These are phyloP conservation scores for Kodamaea nitidulidarum DNA, from an alignment of 805 yeast species.

Conservation along the genomic window DNA sequence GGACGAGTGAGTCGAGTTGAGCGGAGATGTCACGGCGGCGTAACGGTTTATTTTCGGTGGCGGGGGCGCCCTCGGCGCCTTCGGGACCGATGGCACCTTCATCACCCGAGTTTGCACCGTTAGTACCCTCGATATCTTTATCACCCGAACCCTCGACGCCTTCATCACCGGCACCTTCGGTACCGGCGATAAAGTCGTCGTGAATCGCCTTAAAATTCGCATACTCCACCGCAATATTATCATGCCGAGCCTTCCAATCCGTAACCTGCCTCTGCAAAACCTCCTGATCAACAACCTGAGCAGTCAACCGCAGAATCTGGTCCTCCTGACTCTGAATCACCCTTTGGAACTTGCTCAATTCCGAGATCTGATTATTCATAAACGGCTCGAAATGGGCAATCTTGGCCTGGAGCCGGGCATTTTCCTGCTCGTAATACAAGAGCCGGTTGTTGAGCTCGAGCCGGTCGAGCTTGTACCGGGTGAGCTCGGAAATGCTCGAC, in stretches of 20 bases:
- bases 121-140: no score
- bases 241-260: conserved; percentile 46
- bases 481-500: conserved; percentile 23
- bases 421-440: conserved; percentile 45
- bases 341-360: conserved; percentile 49
- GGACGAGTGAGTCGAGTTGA: conserved; percentile 34
- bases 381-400: conserved; percentile 47
- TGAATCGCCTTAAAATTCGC: conserved; percentile 36
- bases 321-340: conserved; percentile 52
- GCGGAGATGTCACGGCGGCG: conserved; percentile 29
- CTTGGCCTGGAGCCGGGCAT: conserved; percentile 37
- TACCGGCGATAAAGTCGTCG: conserved; percentile 27
- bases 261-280: conserved; percentile 42
- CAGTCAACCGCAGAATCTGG: conserved; percentile 38
- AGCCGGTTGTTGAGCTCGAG: conserved; percentile 43
- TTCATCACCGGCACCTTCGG: no score
- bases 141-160: no score
- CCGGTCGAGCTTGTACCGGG: conserved; percentile 40
- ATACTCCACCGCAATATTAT: conserved; percentile 42
- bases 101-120: no score
- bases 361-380: conserved; percentile 49
- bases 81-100: no score
- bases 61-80: conserved; percentile 21
- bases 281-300: conserved; percentile 42
- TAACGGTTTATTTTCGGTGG: conserved; percentile 19